A percentile compares a stretch with the other conserved stretches of the same genome.
These are phyloP conservation scores for Noccaea bulbosa DNA, from an alignment of 345 rosid species.

Conservation along the genomic window DNA sequence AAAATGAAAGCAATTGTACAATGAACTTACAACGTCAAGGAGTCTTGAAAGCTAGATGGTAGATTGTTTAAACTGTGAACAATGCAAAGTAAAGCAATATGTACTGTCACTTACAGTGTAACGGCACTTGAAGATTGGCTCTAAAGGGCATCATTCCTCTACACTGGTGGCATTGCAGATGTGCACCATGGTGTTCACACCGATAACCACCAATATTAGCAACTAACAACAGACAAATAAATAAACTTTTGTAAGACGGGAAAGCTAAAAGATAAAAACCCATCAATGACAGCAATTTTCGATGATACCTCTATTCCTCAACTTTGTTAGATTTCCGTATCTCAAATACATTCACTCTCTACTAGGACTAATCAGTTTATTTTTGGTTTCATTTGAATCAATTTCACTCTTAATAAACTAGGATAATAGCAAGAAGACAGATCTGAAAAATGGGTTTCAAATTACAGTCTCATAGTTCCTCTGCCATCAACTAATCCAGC, in stretches of 20 bases:
- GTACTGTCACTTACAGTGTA: conserved; percentile 68
- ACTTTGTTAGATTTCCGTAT: background rate
- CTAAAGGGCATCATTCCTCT: conserved; percentile 91
- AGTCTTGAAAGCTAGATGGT: conserved; percentile 19
- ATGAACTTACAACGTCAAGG: conserved; percentile 15
- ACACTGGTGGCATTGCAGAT: conserved; percentile 82
- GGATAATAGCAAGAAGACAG: conserved; percentile 10
- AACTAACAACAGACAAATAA: conserved; percentile 48
- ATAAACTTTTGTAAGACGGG: conserved; percentile 8
- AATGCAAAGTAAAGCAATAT: conserved; percentile 3
- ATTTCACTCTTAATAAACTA: background rate
- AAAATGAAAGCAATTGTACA: conserved; percentile 1
- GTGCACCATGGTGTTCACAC: conserved; percentile 66
- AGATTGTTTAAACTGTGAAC: conserved; percentile 7
- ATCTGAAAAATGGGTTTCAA: conserved; percentile 9
- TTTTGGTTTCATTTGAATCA: background rate
- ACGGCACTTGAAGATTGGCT: conserved; percentile 60
- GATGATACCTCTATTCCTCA: background rate
- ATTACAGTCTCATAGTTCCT: conserved; percentile 4
- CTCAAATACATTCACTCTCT: conserved; percentile 6
- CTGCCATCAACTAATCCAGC: background rate
- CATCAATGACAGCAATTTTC: background rate
- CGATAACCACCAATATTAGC: conserved; percentile 58
- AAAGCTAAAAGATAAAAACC: background rate
- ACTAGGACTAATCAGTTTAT: background rate